phyloP scores from a whole-genome alignment of 495 filamentous ascomycete genomes.

The Bryoglossum gracile region DNA sequence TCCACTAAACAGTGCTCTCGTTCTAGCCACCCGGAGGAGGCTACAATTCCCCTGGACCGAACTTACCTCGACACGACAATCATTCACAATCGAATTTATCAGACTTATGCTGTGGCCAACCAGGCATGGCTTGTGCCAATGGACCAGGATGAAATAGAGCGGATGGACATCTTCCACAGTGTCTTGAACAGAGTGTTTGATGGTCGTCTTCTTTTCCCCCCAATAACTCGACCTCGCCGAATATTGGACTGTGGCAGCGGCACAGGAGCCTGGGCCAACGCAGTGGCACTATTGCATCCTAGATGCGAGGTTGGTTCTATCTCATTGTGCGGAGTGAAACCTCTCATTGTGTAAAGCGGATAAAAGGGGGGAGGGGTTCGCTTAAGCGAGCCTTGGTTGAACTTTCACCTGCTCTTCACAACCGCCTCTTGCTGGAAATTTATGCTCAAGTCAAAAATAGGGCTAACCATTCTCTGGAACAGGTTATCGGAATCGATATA shows the following conservation, averaged over 20 bases:
- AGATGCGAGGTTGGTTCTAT: conserved; percentile 54
- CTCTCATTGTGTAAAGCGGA: no score
- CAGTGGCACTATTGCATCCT: conserved; percentile 59
- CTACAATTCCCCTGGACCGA: conserved; percentile 50
- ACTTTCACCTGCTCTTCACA: no score
- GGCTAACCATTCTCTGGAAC: not conserved
- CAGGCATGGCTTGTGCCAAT: conserved; percentile 71
- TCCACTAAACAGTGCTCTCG: not conserved
- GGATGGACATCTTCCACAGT: conserved; percentile 61
- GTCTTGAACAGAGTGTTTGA: conserved; percentile 71
- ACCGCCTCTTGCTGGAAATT: no score
- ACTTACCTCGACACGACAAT: conserved; percentile 54
- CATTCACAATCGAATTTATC: conserved; percentile 64
- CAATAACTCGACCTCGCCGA: conserved; percentile 52
- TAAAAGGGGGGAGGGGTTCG: no score
- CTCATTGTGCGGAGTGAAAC: no score
- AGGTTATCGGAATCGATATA: conserved; percentile 81
- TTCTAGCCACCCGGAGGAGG: conserved; percentile 37
- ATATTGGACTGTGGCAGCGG: conserved; percentile 77
- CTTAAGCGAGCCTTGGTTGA: no score
- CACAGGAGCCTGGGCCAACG: conserved; percentile 52
- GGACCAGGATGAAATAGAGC: conserved; percentile 83
- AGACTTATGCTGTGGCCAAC: conserved; percentile 66
- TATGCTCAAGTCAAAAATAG: not conserved
- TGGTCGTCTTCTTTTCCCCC: conserved; percentile 70